A percentile compares a stretch with the other conserved stretches of the same genome.
Conservation (phyloP, 345 rosid genomes). For the Salix brachista region DNA sequence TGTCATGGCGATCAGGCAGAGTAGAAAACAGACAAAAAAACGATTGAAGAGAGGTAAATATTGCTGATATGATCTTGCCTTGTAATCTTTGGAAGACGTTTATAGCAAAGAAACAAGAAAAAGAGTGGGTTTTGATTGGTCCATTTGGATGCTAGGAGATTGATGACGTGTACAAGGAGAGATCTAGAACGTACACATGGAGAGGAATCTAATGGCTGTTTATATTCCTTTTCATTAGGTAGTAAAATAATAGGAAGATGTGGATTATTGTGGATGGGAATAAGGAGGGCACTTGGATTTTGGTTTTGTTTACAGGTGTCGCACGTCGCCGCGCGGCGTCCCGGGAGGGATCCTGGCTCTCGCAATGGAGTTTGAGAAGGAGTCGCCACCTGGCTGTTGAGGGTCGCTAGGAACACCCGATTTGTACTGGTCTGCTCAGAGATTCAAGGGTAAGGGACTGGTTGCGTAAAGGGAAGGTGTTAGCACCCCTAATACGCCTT, state of each 20-base stretch:
- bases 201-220: slow-evolving; percentile 13
- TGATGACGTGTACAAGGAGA: slow-evolving; percentile 30
- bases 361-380: too few relatives aligned
- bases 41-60: accelerated
- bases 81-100: not conserved
- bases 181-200: slow-evolving; percentile 52
- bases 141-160: slow-evolving; percentile 15
- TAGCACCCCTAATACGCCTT: too few relatives aligned
- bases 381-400: too few relatives aligned
- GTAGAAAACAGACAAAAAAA: too few relatives aligned
- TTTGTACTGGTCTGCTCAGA: too few relatives aligned
- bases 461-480: too few relatives aligned
- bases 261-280: not conserved
- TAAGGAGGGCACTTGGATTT: not conserved
- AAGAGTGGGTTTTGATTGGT: slow-evolving; percentile 26
- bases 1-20: slow-evolving; percentile 7
- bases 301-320: slow-evolving; percentile 6
- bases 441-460: too few relatives aligned
- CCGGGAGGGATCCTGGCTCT: too few relatives aligned
- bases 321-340: too few relatives aligned
- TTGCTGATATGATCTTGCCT: not conserved
- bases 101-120: slow-evolving; percentile 28
- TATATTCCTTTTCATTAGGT: not conserved
- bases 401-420: too few relatives aligned
- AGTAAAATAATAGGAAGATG: not conserved